Evolutionary conservation across 495 filamentous ascomycete species (phyloP), one percentile per base, ranked within the genome.

Genomic region (Umbilicaria muhlenbergii): DNA sequence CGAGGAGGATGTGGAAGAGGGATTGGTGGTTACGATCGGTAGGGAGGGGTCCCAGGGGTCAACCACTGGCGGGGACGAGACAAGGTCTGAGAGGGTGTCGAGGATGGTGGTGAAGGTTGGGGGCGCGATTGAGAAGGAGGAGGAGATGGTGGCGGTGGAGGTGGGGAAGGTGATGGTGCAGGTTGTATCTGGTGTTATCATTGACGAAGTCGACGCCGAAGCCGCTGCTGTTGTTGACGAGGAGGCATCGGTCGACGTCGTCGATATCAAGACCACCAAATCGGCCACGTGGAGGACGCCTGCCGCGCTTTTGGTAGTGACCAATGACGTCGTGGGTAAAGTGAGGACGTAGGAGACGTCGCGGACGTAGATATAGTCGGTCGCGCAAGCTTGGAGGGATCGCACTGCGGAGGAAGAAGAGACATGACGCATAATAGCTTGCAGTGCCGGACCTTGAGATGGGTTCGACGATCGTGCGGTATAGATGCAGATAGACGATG

Each of bases 61-160:
- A 14, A 71, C 63, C n/a, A 53, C 85, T 43, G 71, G 81, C 55
- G 48, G 48, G 16, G 61, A 64, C 5, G 71, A 68, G 37, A 67
- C 55, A 33, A 55, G 86, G 15, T 61, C 64, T 11, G 71, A 69
- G 21, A 80, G 73, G 48, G 65, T 85, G 31, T 66, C 63, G 55
- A 66, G 58, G 11, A 60, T 82, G 58, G 24, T 7, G 0, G 24
- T 28, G 5, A 28, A 6, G 24, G 24, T 28, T 28, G 8, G 24
- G 24, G 21, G 21, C 3, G 21, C 21, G 21, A n/a, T n/a, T 21
- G 5, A 21, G 19, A 21, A 21, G 19, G 19, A 5, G 19, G 19
- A 21, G 5, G 19, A 21, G 19, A 5, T 21, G 19, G 19, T 21
- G 19, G 79, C 68, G 39, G 74, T 72, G n/a, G 75, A 73, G 51